Conservation (phyloP, 495 filamentous ascomycete species). For the Hypoxylon intermedium region DNA sequence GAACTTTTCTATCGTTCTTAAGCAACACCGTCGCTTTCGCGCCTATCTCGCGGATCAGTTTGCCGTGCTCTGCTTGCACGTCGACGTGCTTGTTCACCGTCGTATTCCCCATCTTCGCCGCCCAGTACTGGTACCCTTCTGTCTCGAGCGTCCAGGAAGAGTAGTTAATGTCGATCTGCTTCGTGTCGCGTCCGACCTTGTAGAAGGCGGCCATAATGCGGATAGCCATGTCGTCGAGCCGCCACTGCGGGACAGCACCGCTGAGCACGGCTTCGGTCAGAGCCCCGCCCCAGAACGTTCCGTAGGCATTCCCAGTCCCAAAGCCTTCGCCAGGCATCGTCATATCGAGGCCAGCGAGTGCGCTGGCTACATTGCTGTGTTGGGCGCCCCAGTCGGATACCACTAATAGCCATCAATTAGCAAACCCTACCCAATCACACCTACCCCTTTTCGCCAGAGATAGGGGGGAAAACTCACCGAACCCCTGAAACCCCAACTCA, state of each 20-base stretch:
- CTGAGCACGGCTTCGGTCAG: slow-evolving; percentile 80
- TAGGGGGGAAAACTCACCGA: slow-evolving; percentile 61
- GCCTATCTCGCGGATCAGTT: slow-evolving; percentile 63
- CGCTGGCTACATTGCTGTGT: slow-evolving; percentile 77
- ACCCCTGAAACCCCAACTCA: slow-evolving; percentile 64
- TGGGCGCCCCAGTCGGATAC: slow-evolving; percentile 93
- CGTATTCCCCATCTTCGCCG: slow-evolving; percentile 61
- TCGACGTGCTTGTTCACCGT: slow-evolving; percentile 71
- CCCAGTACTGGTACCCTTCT: slow-evolving; percentile 68
- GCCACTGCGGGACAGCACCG: slow-evolving; percentile 72
- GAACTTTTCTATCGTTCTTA: slow-evolving; percentile 63
- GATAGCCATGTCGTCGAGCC: slow-evolving; percentile 91
- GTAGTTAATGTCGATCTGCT: slow-evolving; percentile 76
- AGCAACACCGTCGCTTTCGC: slow-evolving; percentile 66
- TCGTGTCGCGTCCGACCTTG: slow-evolving; percentile 70
- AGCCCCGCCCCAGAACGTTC: slow-evolving; percentile 75
- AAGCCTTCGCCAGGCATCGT: slow-evolving; percentile 87
- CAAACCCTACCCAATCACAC: not conserved
- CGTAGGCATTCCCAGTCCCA: slow-evolving; percentile 64
- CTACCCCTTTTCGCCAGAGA: not conserved
- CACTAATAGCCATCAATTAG: slow-evolving; percentile 49
- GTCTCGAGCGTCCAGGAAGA: slow-evolving; percentile 83
- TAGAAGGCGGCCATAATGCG: slow-evolving; percentile 89
- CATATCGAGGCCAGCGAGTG: slow-evolving; percentile 87
- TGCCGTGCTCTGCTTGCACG: slow-evolving; percentile 58